These are phyloP conservation scores for Geotrichum restrictum DNA, from an alignment of 1,139 yeast species.

Conservation along the genomic window DNA sequence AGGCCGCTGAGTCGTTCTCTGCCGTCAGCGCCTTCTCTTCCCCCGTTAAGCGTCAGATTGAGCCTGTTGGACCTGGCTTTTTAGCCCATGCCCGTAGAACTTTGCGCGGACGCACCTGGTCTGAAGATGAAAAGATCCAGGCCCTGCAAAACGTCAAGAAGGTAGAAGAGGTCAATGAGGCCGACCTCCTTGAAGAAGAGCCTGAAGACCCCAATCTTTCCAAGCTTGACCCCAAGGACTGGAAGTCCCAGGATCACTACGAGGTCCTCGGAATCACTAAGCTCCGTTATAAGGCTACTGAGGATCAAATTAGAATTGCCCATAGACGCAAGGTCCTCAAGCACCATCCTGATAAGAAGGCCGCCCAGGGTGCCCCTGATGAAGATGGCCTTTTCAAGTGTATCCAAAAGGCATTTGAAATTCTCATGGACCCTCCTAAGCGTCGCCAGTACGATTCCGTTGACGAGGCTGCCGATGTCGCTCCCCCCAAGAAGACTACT, in stretches of 20 bases:
- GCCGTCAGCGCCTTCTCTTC: conserved; percentile 46
- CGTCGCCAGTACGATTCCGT: conserved; percentile 95
- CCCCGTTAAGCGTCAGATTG: conserved; percentile 80
- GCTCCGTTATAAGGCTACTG: conserved; percentile 86
- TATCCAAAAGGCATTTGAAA: conserved; percentile 93
- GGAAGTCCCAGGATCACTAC: conserved; percentile 95
- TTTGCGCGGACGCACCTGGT: conserved; percentile 96
- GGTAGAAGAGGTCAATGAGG: conserved; percentile 67
- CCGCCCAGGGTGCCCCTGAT: conserved; percentile 80
- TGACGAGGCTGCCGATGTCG: conserved; percentile 80
- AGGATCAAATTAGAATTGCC: conserved; percentile 91
- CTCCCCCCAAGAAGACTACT: conserved; percentile 60
- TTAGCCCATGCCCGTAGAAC: conserved; percentile 96
- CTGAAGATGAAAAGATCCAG: conserved; percentile 90
- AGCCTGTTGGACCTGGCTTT: conserved; percentile 95
- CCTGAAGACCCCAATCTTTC: conserved; percentile 70
- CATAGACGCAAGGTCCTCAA: conserved; percentile 94
- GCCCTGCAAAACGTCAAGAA: conserved; percentile 82
- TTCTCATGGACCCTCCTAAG: conserved; percentile 76
- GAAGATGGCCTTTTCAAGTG: conserved; percentile 98
- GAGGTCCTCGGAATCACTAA: conserved; percentile 93
- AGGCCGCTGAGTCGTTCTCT: conserved; percentile 35
- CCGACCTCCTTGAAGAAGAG: conserved; percentile 69
- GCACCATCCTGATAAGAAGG: conserved; percentile 98
- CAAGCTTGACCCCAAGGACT: conserved; percentile 91